These are phyloP conservation scores for Xerophyta viscosa DNA, from an alignment of 106 monocot species.

Conservation along the genomic window DNA sequence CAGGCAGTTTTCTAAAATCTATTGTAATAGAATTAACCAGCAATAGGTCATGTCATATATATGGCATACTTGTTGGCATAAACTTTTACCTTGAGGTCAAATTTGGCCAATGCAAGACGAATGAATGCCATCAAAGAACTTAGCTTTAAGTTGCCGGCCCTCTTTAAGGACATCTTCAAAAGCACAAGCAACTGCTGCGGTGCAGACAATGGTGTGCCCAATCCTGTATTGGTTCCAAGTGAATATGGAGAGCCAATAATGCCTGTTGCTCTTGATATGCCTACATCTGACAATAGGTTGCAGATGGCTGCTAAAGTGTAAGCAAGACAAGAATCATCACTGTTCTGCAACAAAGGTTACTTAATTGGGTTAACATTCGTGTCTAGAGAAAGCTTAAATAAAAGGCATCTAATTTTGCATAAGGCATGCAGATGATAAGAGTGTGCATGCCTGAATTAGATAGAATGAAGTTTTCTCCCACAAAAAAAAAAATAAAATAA, in stretches of 20 bases:
- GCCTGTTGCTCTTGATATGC: slow-evolving; percentile 51
- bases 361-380: too few species aligned
- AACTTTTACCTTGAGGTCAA: slow-evolving; percentile 77
- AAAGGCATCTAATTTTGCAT: too few species aligned
- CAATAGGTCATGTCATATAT: too few species aligned
- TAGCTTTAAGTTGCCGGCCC: slow-evolving; percentile 72
- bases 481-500: too few species aligned
- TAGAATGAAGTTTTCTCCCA: too few species aligned
- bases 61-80: background rate
- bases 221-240: slow-evolving; percentile 52
- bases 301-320: slow-evolving; percentile 84
- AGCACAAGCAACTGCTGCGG: slow-evolving; percentile 88
- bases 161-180: slow-evolving; percentile 70
- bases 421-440: too few species aligned
- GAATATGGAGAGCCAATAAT: slow-evolving; percentile 69
- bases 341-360: slow-evolving; percentile 46
- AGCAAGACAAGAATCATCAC: slow-evolving; percentile 81
- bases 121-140: slow-evolving; percentile 59
- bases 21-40: too few species aligned
- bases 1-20: too few species aligned
- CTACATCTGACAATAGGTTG: slow-evolving; percentile 73
- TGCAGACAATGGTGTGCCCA: slow-evolving; percentile 58
- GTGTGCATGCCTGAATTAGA: too few species aligned
- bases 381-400: too few species aligned
- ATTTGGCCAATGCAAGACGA: slow-evolving; percentile 74